These are phyloP conservation scores for Zygoascus bituminiphila DNA, from an alignment of 805 yeast species.

Conservation along the genomic window DNA sequence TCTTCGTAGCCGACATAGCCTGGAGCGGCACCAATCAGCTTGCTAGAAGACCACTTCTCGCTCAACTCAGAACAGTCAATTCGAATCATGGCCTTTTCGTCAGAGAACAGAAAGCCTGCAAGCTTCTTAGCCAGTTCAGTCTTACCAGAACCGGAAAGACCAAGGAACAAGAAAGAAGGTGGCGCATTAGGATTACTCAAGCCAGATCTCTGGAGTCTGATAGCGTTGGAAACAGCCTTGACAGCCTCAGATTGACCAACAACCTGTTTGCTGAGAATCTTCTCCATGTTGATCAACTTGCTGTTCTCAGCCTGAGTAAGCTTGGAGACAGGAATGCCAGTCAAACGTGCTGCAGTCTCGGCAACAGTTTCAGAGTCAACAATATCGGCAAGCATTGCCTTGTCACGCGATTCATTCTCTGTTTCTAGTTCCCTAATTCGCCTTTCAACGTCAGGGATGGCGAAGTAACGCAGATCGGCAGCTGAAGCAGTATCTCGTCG, in stretches of 20 bases:
- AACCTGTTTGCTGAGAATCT: slow-evolving; percentile 67
- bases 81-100: slow-evolving; percentile 93
- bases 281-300: slow-evolving; percentile 92
- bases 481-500: slow-evolving; percentile 90
- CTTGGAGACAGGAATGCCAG: slow-evolving; percentile 95
- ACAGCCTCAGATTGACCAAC: slow-evolving; percentile 97
- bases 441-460: slow-evolving; percentile 83
- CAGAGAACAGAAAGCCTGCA: slow-evolving; percentile 93
- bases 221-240: slow-evolving; percentile 91
- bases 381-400: slow-evolving; percentile 72
- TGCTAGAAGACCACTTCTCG: slow-evolving; percentile 93
- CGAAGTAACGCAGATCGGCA: slow-evolving; percentile 94
- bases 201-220: slow-evolving; percentile 88
- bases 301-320: slow-evolving; percentile 91
- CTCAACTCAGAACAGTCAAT: slow-evolving; percentile 94
- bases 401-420: slow-evolving; percentile 60
- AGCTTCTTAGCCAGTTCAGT: slow-evolving; percentile 95
- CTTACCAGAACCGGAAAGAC: slow-evolving; percentile 96
- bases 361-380: slow-evolving; percentile 89
- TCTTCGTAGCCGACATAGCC: slow-evolving; percentile 97
- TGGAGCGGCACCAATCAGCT: slow-evolving; percentile 93
- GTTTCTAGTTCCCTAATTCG: slow-evolving; percentile 68
- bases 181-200: slow-evolving; percentile 95
- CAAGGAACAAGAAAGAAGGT: slow-evolving; percentile 88
- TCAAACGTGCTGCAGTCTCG: slow-evolving; percentile 93